These are phyloP conservation scores for Podospora conica DNA, from an alignment of 495 filamentous ascomycete genomes.

Conservation along the genomic window DNA sequence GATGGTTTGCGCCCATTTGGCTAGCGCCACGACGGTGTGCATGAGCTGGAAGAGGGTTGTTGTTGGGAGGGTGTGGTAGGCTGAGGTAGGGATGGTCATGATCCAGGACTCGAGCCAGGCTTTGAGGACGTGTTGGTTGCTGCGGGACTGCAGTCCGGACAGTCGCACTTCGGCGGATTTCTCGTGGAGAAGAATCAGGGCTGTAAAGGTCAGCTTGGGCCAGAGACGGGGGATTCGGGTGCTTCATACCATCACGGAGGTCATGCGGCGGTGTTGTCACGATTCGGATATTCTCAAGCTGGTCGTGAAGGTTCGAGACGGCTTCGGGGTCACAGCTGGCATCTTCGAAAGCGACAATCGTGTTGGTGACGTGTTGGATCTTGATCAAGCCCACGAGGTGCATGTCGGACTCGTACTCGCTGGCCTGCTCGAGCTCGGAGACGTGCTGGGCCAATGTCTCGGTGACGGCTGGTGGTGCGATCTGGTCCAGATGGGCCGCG, in stretches of 20 bases:
- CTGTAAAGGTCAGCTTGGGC: slow-evolving; percentile 11
- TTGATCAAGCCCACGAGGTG: slow-evolving; percentile 30
- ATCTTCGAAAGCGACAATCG: slow-evolving; percentile 27
- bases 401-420: slow-evolving; percentile 29
- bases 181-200: slow-evolving; percentile 26
- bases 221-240: neutral
- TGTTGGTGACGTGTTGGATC: slow-evolving; percentile 35
- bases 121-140: slow-evolving; percentile 27
- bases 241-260: neutral
- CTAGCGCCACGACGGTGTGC: slow-evolving; percentile 34
- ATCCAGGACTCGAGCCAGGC: slow-evolving; percentile 39
- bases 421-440: slow-evolving; percentile 25
- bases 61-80: slow-evolving; percentile 35
- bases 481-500: slow-evolving; percentile 24
- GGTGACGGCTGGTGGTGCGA: slow-evolving; percentile 30
- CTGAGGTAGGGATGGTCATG: slow-evolving; percentile 29
- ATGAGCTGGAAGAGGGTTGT: slow-evolving; percentile 33
- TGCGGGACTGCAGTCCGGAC: neutral
- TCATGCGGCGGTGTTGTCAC: neutral
- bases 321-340: slow-evolving; percentile 12
- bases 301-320: slow-evolving; percentile 4
- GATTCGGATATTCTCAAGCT: neutral
- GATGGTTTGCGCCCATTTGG: neutral
- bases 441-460: slow-evolving; percentile 33
- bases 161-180: slow-evolving; percentile 16